These are phyloP conservation scores for Pichia sp. DNA, from an alignment of 1,139 yeast genomes.

Conservation along the genomic window DNA sequence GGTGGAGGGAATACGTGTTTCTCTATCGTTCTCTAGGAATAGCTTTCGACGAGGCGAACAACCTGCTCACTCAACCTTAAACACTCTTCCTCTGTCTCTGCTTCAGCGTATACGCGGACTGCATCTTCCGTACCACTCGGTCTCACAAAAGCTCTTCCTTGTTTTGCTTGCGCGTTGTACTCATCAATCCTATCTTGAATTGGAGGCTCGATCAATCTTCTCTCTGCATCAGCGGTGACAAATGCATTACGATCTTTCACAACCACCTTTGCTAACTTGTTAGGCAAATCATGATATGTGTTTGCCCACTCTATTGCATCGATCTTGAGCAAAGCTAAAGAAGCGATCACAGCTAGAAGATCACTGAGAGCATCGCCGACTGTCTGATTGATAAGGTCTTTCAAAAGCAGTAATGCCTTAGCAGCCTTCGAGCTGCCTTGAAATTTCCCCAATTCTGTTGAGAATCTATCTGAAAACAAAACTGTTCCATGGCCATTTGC, in stretches of 20 bases:
- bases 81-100: conserved; percentile 51
- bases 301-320: conserved; percentile 71
- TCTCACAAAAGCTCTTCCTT: conserved; percentile 87
- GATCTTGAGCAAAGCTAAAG: conserved; percentile 41
- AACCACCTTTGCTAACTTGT: conserved; percentile 70
- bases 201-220: conserved; percentile 68
- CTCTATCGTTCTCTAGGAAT: conserved; percentile 3
- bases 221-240: conserved; percentile 86
- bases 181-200: conserved; percentile 71
- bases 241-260: conserved; percentile 79
- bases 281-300: conserved; percentile 81
- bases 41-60: conserved; percentile 38
- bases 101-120: conserved; percentile 93
- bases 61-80: conserved; percentile 54
- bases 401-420: conserved; percentile 32
- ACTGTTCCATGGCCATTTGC: conserved; percentile 99
- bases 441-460: conserved; percentile 25
- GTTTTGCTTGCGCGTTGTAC: conserved; percentile 43
- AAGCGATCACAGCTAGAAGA: conserved; percentile 68
- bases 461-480: conserved; percentile 63
- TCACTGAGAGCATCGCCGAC: conserved; percentile 98
- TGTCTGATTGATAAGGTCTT: conserved; percentile 79
- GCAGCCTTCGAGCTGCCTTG: conserved; percentile 31
- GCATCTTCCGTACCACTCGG: conserved; percentile 99
- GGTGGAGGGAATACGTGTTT: neutral